Base-by-base conservation (phyloP, 768 basidiomycete genomes). In the Phaeotremella fagi region DNA sequence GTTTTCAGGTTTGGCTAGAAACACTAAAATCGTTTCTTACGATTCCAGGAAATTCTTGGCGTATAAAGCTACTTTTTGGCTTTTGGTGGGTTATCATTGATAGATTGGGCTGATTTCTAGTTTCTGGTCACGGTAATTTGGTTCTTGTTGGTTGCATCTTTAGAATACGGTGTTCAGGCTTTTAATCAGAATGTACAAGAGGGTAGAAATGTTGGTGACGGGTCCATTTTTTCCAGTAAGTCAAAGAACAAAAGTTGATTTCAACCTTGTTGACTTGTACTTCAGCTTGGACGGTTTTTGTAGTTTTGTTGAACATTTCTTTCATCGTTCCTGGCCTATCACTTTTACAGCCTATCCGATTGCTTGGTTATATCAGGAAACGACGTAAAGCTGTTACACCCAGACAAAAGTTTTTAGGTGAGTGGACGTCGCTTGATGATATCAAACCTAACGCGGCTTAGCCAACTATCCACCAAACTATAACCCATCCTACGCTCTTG, bases 381-480 rank as follows among this genome's bases (percentile, higher is more conserved):
- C 82, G 85, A 66, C 79, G 76, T 54, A 76, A 78, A 27, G 83
- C 85, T 9, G 63, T 85, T 20, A 90, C 88, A 6, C 88, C 88
- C 41, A 79, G 88, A 33, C 84, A 89, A 70, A 78, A 82, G 18
- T 90, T 88, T 76, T 77, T 87, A 77, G 82, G 87, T 87, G 61
- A 53, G 82, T 20, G 12, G 38, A n/a, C 9, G 33, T n/a, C 33
- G 11, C 14, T 27, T 22, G 45, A 26, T 36, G 48, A 45, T 52
- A 31, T 37, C 20, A 16, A 28, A 22, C 47, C n/a, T n/a, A n/a
- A n/a, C n/a, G n/a, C n/a, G n/a, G 18, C 25, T 35, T 79, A 81
- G 87, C 85, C 58, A 77, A 85, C 57, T 87, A 85, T 64, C 87
- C 88, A 27, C 77, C 80, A 61, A 79, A 81, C 24, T 87, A 86